A percentile compares a stretch with the other conserved stretches of the same genome.
Evolutionary conservation across 169 alveolate species (phyloP).

Genomic region (Theileria luwenshuni): DNA sequence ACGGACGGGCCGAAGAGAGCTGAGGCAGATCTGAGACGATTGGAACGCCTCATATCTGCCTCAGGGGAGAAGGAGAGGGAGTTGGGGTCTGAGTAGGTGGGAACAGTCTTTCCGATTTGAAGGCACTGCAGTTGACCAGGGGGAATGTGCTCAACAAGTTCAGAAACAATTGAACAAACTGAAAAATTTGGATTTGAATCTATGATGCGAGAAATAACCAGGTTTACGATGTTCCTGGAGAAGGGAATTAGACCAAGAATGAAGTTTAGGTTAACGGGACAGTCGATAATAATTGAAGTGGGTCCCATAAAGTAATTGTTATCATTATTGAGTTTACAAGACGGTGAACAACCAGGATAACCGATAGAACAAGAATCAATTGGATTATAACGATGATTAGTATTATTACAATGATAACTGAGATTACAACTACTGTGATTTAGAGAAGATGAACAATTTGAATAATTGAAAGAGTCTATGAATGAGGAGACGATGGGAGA

Average conservation of each 20-base stretch:
- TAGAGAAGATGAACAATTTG: background rate
- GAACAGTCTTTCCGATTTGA: conserved; percentile 30
- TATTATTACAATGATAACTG: background rate
- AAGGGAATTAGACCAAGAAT: conserved; percentile 22
- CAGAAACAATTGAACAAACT: conserved; percentile 20
- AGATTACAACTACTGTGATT: no score
- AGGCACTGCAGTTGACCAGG: conserved; percentile 8
- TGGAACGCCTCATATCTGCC: conserved; percentile 4
- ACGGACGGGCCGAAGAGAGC: conserved; percentile 2
- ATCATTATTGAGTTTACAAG: no score
- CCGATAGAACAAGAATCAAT: background rate
- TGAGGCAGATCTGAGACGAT: conserved; percentile 11
- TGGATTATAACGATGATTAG: background rate
- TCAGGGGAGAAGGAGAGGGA: background rate
- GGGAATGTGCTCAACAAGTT: conserved; percentile 37
- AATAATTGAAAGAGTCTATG: background rate
- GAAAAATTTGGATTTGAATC: conserved; percentile 5
- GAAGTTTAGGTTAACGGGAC: conserved; percentile 14
- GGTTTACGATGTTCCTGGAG: conserved; percentile 14
- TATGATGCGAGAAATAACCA: conserved; percentile 22
- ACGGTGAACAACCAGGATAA: no score
- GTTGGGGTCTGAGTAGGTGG: background rate
- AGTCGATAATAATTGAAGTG: conserved; percentile 10
- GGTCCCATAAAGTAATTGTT: background rate
- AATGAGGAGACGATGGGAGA: conserved; percentile 4